These are phyloP conservation scores for Dactylella cylindrospora DNA, from an alignment of 2,329 filamentous ascomycete species.

Conservation along the genomic window DNA sequence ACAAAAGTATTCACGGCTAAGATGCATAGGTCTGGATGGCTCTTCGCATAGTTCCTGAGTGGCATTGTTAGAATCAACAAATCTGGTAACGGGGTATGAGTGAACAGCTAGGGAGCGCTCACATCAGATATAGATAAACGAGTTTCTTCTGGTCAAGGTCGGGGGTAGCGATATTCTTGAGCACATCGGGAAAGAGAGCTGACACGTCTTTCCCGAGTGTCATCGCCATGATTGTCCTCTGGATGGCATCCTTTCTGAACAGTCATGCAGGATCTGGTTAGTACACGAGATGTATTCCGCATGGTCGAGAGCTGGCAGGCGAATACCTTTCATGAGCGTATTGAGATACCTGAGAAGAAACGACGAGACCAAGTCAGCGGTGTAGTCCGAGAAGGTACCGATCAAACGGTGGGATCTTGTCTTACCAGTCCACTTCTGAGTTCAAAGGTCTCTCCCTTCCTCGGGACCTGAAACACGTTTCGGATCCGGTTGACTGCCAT, in stretches of 20 bases:
- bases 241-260: conserved; percentile 86
- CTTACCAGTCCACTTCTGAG: conserved; percentile 80
- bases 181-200: conserved; percentile 90
- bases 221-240: conserved; percentile 99
- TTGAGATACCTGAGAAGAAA: conserved; percentile 73
- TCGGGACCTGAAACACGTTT: conserved; percentile 80
- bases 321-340: conserved; percentile 88
- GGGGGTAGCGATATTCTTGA: conserved; percentile 95
- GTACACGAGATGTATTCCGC: neutral
- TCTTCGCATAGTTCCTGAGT: conserved; percentile 95
- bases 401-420: conserved; percentile 54
- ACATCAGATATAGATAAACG: conserved; percentile 98
- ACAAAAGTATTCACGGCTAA: conserved; percentile 98
- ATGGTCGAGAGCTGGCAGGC: neutral
- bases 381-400: too few relatives aligned
- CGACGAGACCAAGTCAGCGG: too few relatives aligned
- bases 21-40: conserved; percentile 96
- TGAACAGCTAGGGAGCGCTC: conserved; percentile 49
- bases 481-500: conserved; percentile 98
- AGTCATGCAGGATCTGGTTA: conserved; percentile 43
- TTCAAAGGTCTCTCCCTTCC: conserved; percentile 98
- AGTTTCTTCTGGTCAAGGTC: conserved; percentile 99
- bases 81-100: neutral
- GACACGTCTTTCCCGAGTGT: conserved; percentile 98
- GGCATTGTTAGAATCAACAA: neutral